Evolutionary conservation across 768 basidiomycete genomes (phyloP).

Genomic region (Gloeophyllum trabeum): DNA sequence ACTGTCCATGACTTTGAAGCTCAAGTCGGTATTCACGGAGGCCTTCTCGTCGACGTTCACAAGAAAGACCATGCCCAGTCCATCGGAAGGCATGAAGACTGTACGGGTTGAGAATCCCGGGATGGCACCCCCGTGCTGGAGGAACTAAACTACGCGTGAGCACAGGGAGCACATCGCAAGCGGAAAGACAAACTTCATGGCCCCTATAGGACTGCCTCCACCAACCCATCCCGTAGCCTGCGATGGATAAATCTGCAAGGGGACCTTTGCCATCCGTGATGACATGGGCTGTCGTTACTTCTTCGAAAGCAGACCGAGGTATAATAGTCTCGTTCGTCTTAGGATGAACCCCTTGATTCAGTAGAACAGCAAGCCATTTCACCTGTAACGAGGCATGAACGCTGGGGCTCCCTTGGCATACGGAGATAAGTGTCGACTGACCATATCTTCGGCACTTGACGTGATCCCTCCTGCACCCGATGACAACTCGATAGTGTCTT

Average conservation of each 20-base stretch:
- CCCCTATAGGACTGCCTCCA: constrained; percentile 23
- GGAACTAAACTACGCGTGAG: constrained; percentile 14
- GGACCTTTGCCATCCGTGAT: constrained; percentile 10
- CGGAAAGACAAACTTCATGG: constrained; percentile 21
- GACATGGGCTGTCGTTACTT: constrained; percentile 19
- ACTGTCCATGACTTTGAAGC: constrained; percentile 4
- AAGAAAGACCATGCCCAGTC: constrained; percentile 20
- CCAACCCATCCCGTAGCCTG: constrained; percentile 34
- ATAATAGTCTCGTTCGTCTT: constrained; percentile 20
- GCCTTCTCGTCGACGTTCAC: constrained; percentile 10
- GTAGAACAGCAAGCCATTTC: constrained; percentile 24
- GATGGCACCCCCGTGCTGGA: constrained; percentile 21
- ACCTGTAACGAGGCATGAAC: not conserved
- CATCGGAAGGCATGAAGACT: constrained; percentile 22
- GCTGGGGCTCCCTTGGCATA: not conserved
- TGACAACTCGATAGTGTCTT: constrained; percentile 12
- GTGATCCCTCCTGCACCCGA: constrained; percentile 34
- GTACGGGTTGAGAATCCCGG: constrained; percentile 22
- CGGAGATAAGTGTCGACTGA: constrained; percentile 8
- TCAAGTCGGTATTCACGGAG: not conserved
- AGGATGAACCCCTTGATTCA: constrained; percentile 22
- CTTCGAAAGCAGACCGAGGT: constrained; percentile 17
- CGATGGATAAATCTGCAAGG: constrained; percentile 14
- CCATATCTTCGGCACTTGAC: constrained; percentile 30
- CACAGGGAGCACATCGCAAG: not conserved